Conservation (phyloP, 768 basidiomycete genomes). For the Sarcodon aspratus region DNA sequence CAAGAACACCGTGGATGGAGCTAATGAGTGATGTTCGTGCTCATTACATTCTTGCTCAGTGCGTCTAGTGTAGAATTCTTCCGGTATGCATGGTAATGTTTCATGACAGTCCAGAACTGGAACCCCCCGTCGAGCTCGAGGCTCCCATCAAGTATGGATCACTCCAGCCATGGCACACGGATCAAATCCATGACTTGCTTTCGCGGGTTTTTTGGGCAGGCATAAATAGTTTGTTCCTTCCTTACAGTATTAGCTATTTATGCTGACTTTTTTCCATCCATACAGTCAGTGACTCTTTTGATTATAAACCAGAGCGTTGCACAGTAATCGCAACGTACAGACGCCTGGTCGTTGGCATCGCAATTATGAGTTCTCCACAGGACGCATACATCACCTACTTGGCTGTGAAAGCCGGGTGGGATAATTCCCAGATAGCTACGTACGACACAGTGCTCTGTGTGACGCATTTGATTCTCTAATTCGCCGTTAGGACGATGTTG, state of each 20-base stretch:
- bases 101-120: constrained; percentile 39
- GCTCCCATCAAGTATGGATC: constrained; percentile 56
- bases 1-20: constrained; percentile 58
- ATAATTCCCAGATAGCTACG: constrained; percentile 72
- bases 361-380: constrained; percentile 65
- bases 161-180: constrained; percentile 46
- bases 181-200: constrained; percentile 64
- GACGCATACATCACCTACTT: constrained; percentile 82
- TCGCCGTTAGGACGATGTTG: constrained; percentile 50
- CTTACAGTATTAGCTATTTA: background rate
- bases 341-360: constrained; percentile 59
- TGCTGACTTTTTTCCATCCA: background rate
- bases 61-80: constrained; percentile 11
- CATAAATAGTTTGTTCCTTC: constrained; percentile 44
- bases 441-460: constrained; percentile 16
- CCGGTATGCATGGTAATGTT: background rate
- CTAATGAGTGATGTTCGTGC: constrained; percentile 63
- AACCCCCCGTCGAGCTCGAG: constrained; percentile 25
- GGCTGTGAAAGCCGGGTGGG: constrained; percentile 71
- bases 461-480: background rate
- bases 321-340: constrained; percentile 72
- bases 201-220: constrained; percentile 65
- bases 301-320: constrained; percentile 56
- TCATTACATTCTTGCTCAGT: constrained; percentile 57
- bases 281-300: constrained; percentile 59